Evolutionary conservation across 2,329 filamentous ascomycete genomes (phyloP).

Genomic region (Arthroderma uncinatum): DNA sequence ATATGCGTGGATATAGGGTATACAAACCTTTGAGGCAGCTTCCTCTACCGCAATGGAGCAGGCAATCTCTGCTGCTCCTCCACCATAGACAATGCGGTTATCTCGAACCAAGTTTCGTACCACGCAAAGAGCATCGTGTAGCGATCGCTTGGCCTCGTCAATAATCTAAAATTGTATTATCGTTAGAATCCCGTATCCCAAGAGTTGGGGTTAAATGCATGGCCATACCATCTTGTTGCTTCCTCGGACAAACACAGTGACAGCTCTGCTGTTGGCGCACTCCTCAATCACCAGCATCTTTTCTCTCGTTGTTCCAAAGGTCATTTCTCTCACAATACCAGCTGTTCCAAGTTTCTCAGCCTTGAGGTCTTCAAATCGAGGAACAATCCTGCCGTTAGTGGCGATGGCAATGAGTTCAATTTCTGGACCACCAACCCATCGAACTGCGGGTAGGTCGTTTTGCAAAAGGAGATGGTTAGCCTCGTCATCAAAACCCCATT

Average conservation of each 20-base stretch:
- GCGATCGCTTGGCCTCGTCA: conserved; percentile 92
- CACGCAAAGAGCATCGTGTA: conserved; percentile 95
- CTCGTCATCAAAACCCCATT: conserved; percentile 99
- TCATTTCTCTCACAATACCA: conserved; percentile 86
- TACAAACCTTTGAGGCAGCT: conserved; percentile 64
- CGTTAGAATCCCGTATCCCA: neutral
- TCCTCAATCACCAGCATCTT: conserved; percentile 99
- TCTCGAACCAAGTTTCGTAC: conserved; percentile 92
- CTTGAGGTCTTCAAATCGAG: conserved; percentile 88
- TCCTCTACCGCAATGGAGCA: conserved; percentile 95
- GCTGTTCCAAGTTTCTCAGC: conserved; percentile 83
- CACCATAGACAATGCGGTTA: conserved; percentile 95
- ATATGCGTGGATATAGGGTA: neutral
- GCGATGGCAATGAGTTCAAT: conserved; percentile 98
- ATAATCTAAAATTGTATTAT: conserved; percentile 57
- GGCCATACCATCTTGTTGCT: conserved; percentile 93
- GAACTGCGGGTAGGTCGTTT: conserved; percentile 87
- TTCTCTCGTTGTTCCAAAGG: conserved; percentile 91
- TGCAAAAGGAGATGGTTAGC: conserved; percentile 94
- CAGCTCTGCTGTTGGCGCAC: conserved; percentile 92
- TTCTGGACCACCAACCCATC: conserved; percentile 96
- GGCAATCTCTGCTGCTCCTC: conserved; percentile 91
- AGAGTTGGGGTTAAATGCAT: neutral
- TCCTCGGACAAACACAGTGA: conserved; percentile 90
- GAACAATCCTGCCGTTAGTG: conserved; percentile 94